Conservation (phyloP, 345 rosid species). For the Aurinia saxatilis region DNA sequence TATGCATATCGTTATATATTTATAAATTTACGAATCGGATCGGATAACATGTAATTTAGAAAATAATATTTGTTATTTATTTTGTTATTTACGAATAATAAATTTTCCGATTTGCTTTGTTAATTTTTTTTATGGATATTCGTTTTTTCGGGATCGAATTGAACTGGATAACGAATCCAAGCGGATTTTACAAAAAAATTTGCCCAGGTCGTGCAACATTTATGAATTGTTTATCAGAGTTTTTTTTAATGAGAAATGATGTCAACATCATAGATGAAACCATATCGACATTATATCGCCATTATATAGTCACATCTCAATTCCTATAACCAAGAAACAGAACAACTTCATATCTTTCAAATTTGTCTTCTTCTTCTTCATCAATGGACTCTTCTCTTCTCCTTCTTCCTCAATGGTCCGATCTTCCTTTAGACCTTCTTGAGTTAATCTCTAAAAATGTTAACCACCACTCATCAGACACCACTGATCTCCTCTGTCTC, state of each 20-base stretch:
- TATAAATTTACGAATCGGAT: no score
- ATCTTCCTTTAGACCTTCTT: conserved; percentile 25
- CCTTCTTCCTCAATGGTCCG: conserved; percentile 12
- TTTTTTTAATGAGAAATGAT: neutral
- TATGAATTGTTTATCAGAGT: neutral
- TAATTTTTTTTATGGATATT: no score
- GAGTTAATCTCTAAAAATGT: conserved; percentile 1
- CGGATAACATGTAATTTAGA: no score
- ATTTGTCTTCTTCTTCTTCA: neutral
- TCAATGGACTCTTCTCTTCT: conserved; percentile 14
- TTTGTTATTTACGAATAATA: no score
- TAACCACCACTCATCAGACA: conserved; percentile 8
- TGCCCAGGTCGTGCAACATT: no score
- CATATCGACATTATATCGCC: conserved; percentile 14
- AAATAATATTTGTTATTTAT: no score
- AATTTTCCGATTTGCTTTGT: no score
- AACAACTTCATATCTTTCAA: neutral
- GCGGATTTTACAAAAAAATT: no score
- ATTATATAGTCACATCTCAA: neutral
- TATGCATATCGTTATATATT: no score
- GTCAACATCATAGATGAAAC: conserved; percentile 17
- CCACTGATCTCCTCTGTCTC: conserved; percentile 8
- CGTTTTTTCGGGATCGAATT: no score
- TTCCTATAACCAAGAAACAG: conserved; percentile 12
- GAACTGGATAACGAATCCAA: no score